Conservation (phyloP, 139 green algal genomes). For the Chlamydomonas schloesseri region DNA sequence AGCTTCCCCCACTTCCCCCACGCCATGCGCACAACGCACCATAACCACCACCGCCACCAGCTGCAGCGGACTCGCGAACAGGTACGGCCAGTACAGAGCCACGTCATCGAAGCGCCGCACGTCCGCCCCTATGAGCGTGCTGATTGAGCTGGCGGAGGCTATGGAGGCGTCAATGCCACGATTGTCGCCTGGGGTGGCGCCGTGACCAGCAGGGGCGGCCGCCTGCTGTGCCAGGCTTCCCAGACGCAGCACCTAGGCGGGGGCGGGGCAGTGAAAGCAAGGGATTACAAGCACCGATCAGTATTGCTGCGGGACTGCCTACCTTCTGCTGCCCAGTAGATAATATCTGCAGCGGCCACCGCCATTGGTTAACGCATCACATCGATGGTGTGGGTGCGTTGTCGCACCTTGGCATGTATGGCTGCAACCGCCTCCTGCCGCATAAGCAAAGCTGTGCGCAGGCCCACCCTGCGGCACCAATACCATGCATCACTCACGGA, state of each 20-base stretch:
- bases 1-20: too few relatives aligned
- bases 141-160: neutral
- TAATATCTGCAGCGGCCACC: too few relatives aligned
- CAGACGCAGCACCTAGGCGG: too few relatives aligned
- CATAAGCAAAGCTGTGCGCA: conserved; percentile 75
- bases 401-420: conserved; percentile 68
- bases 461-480: conserved; percentile 63
- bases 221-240: neutral
- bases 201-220: too few relatives aligned
- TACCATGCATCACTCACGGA: too few relatives aligned
- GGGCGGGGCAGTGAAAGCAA: too few relatives aligned
- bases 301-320: too few relatives aligned
- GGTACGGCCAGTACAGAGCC: conserved; percentile 71
- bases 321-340: too few relatives aligned
- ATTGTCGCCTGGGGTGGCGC: too few relatives aligned
- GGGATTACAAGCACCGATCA: too few relatives aligned
- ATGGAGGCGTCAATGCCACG: neutral
- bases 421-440: conserved; percentile 58
- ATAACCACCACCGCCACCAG: conserved; percentile 74
- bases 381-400: too few relatives aligned
- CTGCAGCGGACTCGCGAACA: conserved; percentile 70
- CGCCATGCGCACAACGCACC: conserved; percentile 58
- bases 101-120: conserved; percentile 82
- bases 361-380: too few relatives aligned
- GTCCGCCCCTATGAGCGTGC: conserved; percentile 60